Conservation (phyloP, 2,329 filamentous ascomycete species). For the Cladophialophora immunda region DNA sequence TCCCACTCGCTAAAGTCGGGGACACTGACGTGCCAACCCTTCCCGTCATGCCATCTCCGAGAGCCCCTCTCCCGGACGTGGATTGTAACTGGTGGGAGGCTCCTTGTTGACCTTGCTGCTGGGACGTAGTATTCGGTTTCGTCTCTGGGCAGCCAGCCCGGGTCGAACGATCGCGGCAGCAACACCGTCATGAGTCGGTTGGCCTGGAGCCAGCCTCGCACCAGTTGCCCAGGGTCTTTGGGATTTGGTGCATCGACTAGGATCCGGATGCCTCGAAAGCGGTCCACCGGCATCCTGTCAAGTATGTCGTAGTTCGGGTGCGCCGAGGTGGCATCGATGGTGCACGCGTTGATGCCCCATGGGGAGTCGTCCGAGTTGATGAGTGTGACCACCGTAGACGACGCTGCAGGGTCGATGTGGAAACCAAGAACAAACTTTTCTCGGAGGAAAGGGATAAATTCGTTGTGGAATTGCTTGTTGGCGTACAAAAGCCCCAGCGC, state of each 20-base stretch:
- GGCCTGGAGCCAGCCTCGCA: conserved; percentile 22
- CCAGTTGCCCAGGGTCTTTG: conserved; percentile 15
- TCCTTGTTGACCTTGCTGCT: background rate
- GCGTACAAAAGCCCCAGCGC: background rate
- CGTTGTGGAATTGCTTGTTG: conserved; percentile 12
- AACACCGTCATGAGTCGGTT: conserved; percentile 9
- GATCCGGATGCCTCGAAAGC: conserved; percentile 12
- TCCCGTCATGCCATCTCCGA: background rate
- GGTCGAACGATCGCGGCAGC: conserved; percentile 4
- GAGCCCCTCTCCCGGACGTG: conserved; percentile 5
- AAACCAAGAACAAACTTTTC: conserved; percentile 17
- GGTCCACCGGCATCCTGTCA: conserved; percentile 19
- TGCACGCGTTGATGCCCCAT: conserved; percentile 7
- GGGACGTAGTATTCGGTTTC: background rate
- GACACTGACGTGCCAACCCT: background rate
- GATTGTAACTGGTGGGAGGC: conserved; percentile 6
- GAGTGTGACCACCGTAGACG: conserved; percentile 11
- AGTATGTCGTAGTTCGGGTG: conserved; percentile 10
- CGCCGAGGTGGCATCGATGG: conserved; percentile 11
- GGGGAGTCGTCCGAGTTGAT: conserved; percentile 22
- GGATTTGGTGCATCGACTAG: conserved; percentile 13
- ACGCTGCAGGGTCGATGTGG: conserved; percentile 20
- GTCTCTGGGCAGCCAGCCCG: background rate
- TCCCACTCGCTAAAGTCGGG: conserved; percentile 10
- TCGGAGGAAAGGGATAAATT: conserved; percentile 3